Evolutionary conservation across 2,329 filamentous ascomycete species (phyloP).

Genomic region (Colletotrichum sansevieriae): DNA sequence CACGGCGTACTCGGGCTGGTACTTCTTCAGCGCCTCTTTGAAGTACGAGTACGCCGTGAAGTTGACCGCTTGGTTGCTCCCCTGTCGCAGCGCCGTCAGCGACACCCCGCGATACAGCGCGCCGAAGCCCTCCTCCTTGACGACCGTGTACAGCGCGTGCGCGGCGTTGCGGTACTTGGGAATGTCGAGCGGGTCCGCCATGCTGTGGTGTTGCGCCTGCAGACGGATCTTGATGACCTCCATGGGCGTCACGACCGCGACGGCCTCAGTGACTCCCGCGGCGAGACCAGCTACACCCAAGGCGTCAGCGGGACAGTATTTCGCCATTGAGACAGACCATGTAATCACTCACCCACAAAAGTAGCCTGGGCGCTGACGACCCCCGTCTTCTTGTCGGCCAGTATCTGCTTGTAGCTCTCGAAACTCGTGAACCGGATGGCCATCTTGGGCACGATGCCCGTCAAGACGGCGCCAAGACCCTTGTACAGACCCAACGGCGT

Average conservation of each 20-base stretch:
- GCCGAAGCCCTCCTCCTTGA: conserved; percentile 89
- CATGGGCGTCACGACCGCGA: conserved; percentile 97
- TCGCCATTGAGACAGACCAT: neutral
- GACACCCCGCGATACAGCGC: conserved; percentile 94
- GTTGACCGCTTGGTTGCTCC: conserved; percentile 97
- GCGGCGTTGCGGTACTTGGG: conserved; percentile 98
- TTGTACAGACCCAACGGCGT: conserved; percentile 96
- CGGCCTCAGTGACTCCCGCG: conserved; percentile 95
- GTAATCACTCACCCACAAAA: conserved; percentile 54
- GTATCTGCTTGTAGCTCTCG: conserved; percentile 90
- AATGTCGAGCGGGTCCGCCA: conserved; percentile 95
- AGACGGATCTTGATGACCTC: conserved; percentile 99
- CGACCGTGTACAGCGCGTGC: conserved; percentile 84
- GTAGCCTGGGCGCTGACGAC: conserved; percentile 78
- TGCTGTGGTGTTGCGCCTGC: conserved; percentile 97
- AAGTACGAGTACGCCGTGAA: conserved; percentile 98
- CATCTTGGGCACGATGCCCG: conserved; percentile 99
- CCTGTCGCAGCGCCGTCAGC: conserved; percentile 92
- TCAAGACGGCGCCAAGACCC: conserved; percentile 95
- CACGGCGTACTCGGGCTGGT: conserved; percentile 77
- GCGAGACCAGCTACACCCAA: conserved; percentile 79
- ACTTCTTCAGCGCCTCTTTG: conserved; percentile 80
- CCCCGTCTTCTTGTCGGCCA: conserved; percentile 78
- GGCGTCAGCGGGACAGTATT: neutral
- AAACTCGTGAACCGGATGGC: conserved; percentile 98